Evolutionary conservation across 2,329 filamentous ascomycete genomes (phyloP), one percentile per base, ranked within the genome.

Genomic region (Cadophora sp.): DNA sequence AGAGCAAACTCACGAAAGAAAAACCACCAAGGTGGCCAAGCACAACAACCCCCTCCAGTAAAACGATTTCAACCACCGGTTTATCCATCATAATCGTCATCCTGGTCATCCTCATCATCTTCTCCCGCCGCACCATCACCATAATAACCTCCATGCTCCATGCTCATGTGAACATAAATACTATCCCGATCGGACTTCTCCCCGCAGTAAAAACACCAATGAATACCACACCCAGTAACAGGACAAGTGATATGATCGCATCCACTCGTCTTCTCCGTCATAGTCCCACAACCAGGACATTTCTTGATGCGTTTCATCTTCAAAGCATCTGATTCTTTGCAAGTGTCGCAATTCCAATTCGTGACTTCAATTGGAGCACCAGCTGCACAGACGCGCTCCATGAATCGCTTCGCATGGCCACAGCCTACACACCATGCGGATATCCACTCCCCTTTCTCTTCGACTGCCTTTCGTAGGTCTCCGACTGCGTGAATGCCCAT

Each of bases 401-500:
- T 36, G 39, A 66, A 67, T 20, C 39, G 61, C 56, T 66, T 70
- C 5, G 70, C 68, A n/a, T 55, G 39, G 3, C 60, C 63, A 45
- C 70, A 70, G 2, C 47, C 24, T 4, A n/a, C 30, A 24, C 70
- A 72, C 68, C 70, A 70, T 13, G 63, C 68, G 9, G 59, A 70
- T 7, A 72, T 64, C 66, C 70, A 72, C 14, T 58, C 22, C 22
- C 70, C 66, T 16, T 48, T 55, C 18, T 70, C 62, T 9, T 60
- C 51, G 8, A 70, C 68, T 4, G 70, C 68, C 6, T 20, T 56
- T 18, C 45, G 27, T 5, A 72, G 64, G 43, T 70, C 47, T 7
- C 50, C 68, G 20, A 72, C 68, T 2, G 70, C 66, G 36, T 70
- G 70, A 30, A 72, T 72, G 2, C 70, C 68, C 68, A 68, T 66